A percentile compares a stretch with the other conserved stretches of the same genome.
phyloP scores from a whole-genome alignment of 192 early-diverging fungal genomes.

The Coemansia sp. region DNA sequence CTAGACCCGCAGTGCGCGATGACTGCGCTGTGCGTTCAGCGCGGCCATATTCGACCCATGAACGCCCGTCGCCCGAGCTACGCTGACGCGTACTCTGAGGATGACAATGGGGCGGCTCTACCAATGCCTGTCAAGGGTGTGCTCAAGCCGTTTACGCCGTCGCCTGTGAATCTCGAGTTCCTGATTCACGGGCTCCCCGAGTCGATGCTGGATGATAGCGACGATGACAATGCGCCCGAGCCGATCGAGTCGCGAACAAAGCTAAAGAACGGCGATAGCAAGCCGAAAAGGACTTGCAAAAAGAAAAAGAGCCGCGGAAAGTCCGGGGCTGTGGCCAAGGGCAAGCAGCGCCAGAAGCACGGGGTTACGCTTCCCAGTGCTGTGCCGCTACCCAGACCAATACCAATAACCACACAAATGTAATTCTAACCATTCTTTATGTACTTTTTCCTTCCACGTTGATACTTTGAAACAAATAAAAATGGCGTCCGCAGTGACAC shows the following conservation, averaged over 20 bases:
- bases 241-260: background rate
- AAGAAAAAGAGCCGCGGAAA: constrained; percentile 28
- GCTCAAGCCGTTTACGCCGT: constrained; percentile 46
- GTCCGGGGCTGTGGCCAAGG: constrained; percentile 3
- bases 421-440: constrained; percentile 30
- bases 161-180: constrained; percentile 33
- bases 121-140: constrained; percentile 31
- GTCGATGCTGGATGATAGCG: constrained; percentile 6
- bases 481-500: background rate
- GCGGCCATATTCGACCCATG: constrained; percentile 44
- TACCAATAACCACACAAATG: constrained; percentile 36
- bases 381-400: constrained; percentile 29
- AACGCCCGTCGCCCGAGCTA: constrained; percentile 9
- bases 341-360: constrained; percentile 13
- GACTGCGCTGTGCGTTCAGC: constrained; percentile 52
- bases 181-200: constrained; percentile 20
- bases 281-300: constrained; percentile 23
- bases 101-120: background rate
- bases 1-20: constrained; percentile 37
- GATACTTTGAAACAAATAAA: constrained; percentile 2
- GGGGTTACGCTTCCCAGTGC: constrained; percentile 19
- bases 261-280: constrained; percentile 7
- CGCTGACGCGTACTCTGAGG: background rate
- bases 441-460: background rate
- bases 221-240: background rate